Evolutionary conservation across 202 grass and related monocot species (phyloP).

Genomic region (Eragrostis tef): DNA sequence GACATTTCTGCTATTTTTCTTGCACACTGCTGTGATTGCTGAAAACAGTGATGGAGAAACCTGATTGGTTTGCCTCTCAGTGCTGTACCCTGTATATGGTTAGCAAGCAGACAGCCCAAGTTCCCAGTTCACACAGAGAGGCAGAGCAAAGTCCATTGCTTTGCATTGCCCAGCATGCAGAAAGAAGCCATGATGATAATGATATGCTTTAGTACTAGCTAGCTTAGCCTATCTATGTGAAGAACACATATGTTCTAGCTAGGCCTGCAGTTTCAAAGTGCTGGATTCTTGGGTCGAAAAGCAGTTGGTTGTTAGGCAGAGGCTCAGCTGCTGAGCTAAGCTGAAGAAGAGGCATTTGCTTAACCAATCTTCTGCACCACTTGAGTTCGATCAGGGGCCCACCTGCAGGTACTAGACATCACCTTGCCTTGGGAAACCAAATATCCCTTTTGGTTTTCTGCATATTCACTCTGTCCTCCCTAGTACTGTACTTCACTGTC

Average conservation of each 20-base stretch:
- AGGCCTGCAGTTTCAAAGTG: conserved; percentile 49
- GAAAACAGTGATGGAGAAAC: neutral
- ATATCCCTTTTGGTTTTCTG: conserved; percentile 14
- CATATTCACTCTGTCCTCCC: neutral
- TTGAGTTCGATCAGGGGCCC: conserved; percentile 31
- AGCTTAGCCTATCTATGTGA: neutral
- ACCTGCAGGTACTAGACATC: neutral
- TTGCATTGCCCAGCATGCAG: conserved; percentile 44
- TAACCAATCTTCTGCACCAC: conserved; percentile 20
- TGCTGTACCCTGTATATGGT: neutral
- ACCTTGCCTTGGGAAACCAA: conserved; percentile 47
- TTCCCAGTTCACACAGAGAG: neutral
- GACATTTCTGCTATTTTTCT: neutral
- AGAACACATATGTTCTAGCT: neutral
- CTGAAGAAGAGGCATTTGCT: conserved; percentile 34
- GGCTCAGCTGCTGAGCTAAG: conserved; percentile 11
- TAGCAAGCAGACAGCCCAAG: conserved; percentile 19
- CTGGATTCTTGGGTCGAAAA: conserved; percentile 49
- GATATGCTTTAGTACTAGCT: no score
- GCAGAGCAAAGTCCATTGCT: conserved; percentile 25
- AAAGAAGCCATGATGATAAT: conserved; percentile 55
- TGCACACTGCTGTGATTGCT: conserved; percentile 9
- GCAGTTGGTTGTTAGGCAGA: conserved; percentile 36
- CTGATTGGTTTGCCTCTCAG: conserved; percentile 39
- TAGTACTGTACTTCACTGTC: conserved; percentile 14